Base-by-base conservation (phyloP, 2,329 filamentous ascomycete genomes). In the Talaromyces sp. region DNA sequence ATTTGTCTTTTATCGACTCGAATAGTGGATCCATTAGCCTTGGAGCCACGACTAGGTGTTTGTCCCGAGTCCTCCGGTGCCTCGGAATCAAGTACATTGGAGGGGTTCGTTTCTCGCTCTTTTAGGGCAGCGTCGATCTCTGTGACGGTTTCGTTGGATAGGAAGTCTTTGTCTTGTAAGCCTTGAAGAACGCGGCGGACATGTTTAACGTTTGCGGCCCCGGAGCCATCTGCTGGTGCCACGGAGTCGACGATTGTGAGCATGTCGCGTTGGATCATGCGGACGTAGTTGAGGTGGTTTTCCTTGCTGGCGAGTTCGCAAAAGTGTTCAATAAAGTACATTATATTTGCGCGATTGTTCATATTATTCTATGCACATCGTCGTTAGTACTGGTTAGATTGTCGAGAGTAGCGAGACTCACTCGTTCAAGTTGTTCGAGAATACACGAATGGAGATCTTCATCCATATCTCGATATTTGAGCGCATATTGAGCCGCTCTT, bases 381-480 rank as follows among this genome's bases (percentile, higher is more conserved):
- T 22, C 22, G 22, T 22, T 22, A 22, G 22, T 22, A 22, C 22
- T 22, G 22, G 22, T 22, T 22, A 22, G 22, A 22, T 33, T 17
- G 9, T 13, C 1, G 7, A 37, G 2, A n/a, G 5, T 3, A 33
- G 15, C 10, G 8, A 22, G 9, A 75, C 82, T 70, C 77, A 92
- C 91, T 73, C 88, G 86, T 78, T 98, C 94, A 35, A 99, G 85
- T 78, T 98, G 94, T 80, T 99, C 95, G 50, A 99, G 80, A 72
- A 99, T 98, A 79, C 96, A 99, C 22, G 91, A 96, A 78, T 99
- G 95, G 71, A 99, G 82, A 78, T 99, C 95, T 81, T 99, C 96
- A 75, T 96, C 92, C 88, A 96, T 92, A 73, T 98, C 93, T 69
- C 89, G 88, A 80, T 97, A 91, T 78, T 93, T 96, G 68, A 99